Percentiles rank a stretch among this genome's conserved stretches.
Evolutionary conservation across 768 basidiomycete species (phyloP).

Genomic region (Zangia roseola): DNA sequence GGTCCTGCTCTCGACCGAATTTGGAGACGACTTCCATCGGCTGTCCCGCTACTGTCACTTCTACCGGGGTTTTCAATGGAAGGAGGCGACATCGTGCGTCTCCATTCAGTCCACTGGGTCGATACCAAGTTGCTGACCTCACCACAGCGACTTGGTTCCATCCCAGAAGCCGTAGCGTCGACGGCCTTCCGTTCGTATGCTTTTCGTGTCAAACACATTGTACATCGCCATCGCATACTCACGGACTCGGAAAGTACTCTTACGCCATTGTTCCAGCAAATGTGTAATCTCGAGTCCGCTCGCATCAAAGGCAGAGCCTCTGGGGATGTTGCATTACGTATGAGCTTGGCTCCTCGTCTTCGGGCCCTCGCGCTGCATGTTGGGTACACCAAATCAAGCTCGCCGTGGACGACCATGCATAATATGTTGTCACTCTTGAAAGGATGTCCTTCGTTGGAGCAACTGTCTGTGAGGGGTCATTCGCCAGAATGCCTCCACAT

Average conservation of each 20-base stretch:
- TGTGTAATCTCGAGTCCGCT: constrained; percentile 19
- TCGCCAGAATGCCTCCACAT: constrained; percentile 28
- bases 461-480: constrained; percentile 41
- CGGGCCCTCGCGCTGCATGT: constrained; percentile 37
- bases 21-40: constrained; percentile 43
- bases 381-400: constrained; percentile 17
- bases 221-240: constrained; percentile 17
- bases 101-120: neutral
- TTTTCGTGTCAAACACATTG: constrained; percentile 23
- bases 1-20: constrained; percentile 47
- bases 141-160: constrained; percentile 11
- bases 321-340: constrained; percentile 10
- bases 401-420: constrained; percentile 23
- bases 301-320: constrained; percentile 18
- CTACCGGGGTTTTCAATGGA: constrained; percentile 19
- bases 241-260: constrained; percentile 6
- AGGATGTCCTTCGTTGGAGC: constrained; percentile 28
- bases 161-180: neutral
- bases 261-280: neutral
- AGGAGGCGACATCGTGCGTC: constrained; percentile 12
- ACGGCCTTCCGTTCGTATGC: constrained; percentile 22
- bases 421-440: constrained; percentile 27
- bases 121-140: neutral
- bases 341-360: constrained; percentile 37
- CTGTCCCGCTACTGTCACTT: constrained; percentile 41